Evolutionary conservation across 129 eudicot species (phyloP), one percentile per base, ranked within the genome.

Genomic region (Helichrysum umbraculigerum): DNA sequence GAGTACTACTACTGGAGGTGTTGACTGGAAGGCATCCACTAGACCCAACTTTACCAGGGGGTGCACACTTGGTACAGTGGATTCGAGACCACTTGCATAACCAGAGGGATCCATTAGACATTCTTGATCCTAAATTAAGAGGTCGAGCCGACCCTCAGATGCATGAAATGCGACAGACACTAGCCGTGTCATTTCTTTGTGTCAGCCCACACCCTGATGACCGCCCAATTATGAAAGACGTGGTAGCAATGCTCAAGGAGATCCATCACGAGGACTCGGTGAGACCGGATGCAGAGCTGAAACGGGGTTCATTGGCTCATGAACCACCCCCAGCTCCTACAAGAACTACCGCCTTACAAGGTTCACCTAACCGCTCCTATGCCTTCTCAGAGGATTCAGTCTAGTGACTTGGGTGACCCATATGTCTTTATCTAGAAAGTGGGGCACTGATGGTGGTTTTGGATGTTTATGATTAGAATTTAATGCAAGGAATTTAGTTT

Each of bases 21-120:
- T 78, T 95, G 76, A 95, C 99, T 47, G 99, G 99, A 68, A 89
- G 89, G 86, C 99, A 95, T 82, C 99, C 99, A 25, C 83, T 95
- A 42, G 99, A 95, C 86, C 99, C 99, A 47, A 84, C 92, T 25
- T 72, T 95, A 80, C 97, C 99, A 12, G 96, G 96, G 12, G 97
- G 96, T 12, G 83, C 91, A 57, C 92, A 87, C 80, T 82, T 95
- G 85, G 99, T 91, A 8, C 97, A 91, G 74, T 95, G 97, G 97
- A 96, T 89, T 39, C 85, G 96, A 2, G 95, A 86, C 76, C 92
- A 95, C 70, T 71, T 95, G 78, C 90, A 89, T 2, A 81, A 73
- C 35, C 88, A 89, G 81, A 69, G 62, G 5, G 95, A 95, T 60
- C 88, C 97, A 0, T 71, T 51, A 16, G 91, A 87, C 74, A 86